Evolutionary conservation across 768 basidiomycete species (phyloP), one percentile per base, ranked within the genome.

Genomic region (Cantharellus anzutake): DNA sequence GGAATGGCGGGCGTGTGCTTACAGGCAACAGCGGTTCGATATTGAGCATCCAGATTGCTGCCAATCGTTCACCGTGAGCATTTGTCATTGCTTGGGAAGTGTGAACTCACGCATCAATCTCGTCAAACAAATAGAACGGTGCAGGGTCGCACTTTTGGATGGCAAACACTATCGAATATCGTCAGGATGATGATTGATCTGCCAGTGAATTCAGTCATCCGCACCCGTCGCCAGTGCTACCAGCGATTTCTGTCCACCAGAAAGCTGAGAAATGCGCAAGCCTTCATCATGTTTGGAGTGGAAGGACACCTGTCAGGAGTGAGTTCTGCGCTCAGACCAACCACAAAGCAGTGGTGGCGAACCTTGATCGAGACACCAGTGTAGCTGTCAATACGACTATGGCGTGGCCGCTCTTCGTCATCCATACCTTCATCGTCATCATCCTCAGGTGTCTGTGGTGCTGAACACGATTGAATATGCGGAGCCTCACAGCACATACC

Each of bases 131-230:
- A 70, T 98, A 98, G 74, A 99, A 99, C 2, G 96, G 96, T 0
- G 96, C 94, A 2, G 96, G 96, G 67, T 99, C 96, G 68, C 94
- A 98, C 71, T 96, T 97, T 71, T 99, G 96, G 64, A 98, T 98
- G 14, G 94, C 91, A 67, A 99, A 98, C 35, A 99, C 93, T 88
- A 66, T 0, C 39, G 53, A 37, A 2, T 1, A 14, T 1, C 7
- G 20, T 59, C 40, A 37, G 4, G 39, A 41, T 16, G 38, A n/a
- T 59, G 7, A 1, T 29, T 29, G 57, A 42, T 29, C 50, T 29
- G 48, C 40, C 1, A 34, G 37, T 5, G 42, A 37, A 48, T 4
- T 57, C 2, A 20, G 11, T 3, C 11, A 11, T 5, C 63, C 72
- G 38, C 61, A 88, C 90, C 89, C 41, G 89, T 85, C 2, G 96